Conservation (phyloP, 148 eudicot genomes). For the Amaranthus palmeri region DNA sequence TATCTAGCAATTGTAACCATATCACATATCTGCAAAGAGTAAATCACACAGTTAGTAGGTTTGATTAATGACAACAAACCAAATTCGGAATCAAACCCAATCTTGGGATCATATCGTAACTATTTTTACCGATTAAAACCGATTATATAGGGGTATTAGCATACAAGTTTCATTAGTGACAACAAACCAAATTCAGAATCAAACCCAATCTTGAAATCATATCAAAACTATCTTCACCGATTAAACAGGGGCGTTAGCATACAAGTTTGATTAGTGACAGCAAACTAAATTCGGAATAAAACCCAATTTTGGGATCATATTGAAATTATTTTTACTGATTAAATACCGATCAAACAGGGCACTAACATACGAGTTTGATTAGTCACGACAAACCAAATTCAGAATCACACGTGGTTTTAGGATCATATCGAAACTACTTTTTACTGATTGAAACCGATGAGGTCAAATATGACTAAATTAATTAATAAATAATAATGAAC, state of each 20-base stretch:
- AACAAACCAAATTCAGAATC: not conserved
- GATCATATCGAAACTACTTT: too few relatives aligned
- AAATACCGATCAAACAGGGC: too few relatives aligned
- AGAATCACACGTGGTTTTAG: not conserved
- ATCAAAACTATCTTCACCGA: too few relatives aligned
- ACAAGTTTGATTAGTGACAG: not conserved
- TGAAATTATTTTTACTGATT: too few relatives aligned
- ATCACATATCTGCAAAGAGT: constrained; percentile 38
- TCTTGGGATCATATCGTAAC: not conserved
- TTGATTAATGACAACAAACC: not conserved
- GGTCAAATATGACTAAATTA: too few relatives aligned
- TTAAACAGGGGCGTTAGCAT: too few relatives aligned
- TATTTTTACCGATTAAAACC: too few relatives aligned
- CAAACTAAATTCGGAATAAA: not conserved
- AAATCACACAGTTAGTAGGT: not conserved
- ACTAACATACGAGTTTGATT: not conserved
- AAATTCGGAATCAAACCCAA: not conserved
- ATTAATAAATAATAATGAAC: not conserved
- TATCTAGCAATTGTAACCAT: constrained; percentile 49
- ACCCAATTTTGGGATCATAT: not conserved
- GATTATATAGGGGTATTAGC: too few relatives aligned
- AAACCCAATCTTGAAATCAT: not conserved
- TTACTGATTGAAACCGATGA: too few relatives aligned
- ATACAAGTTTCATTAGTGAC: not conserved
- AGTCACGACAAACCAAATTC: not conserved